These are phyloP conservation scores for Rubia balearica DNA, from an alignment of 305 asterid genomes.

Conservation along the genomic window DNA sequence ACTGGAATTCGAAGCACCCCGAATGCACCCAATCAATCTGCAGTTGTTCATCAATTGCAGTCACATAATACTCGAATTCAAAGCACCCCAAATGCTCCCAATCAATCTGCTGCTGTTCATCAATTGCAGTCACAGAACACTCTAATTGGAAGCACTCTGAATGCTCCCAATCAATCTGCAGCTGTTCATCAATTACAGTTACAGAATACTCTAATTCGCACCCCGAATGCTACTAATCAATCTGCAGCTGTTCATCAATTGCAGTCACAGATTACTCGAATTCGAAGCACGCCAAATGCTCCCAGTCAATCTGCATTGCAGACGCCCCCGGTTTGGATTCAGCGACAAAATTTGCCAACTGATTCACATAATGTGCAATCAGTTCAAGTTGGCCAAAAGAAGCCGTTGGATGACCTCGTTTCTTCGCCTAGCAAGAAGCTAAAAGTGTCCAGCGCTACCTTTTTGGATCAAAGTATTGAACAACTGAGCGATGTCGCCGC, in stretches of 20 bases:
- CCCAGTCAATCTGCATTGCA: background rate
- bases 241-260: conserved; percentile 12
- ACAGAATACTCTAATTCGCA: conserved; percentile 4
- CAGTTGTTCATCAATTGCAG: conserved; percentile 55
- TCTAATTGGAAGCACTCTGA: conserved; percentile 28
- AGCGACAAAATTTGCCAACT: conserved; percentile 34
- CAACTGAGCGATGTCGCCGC: conserved; percentile 92
- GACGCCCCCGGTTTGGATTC: conserved; percentile 41
- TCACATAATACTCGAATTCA: conserved; percentile 15
- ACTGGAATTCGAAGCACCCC: conserved; percentile 27
- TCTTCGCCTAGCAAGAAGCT: conserved; percentile 90
- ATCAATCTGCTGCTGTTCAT: conserved; percentile 47
- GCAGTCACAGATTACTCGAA: conserved; percentile 28
- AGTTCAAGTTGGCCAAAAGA: conserved; percentile 74
- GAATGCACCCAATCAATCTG: conserved; percentile 39
- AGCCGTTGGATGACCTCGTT: conserved; percentile 67
- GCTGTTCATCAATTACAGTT: conserved; percentile 33
- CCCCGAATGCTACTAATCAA: conserved; percentile 20
- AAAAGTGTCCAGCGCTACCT: conserved; percentile 54
- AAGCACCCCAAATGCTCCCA: conserved; percentile 35
- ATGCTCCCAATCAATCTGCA: background rate
- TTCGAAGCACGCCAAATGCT: conserved; percentile 30
- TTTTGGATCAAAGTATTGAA: conserved; percentile 79
- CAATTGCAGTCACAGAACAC: conserved; percentile 43
- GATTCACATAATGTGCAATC: conserved; percentile 48